A percentile compares a stretch with the other conserved stretches of the same genome.
Evolutionary conservation across 192 early-diverging fungal species (phyloP).

Genomic region (Backusella tarrabulga): DNA sequence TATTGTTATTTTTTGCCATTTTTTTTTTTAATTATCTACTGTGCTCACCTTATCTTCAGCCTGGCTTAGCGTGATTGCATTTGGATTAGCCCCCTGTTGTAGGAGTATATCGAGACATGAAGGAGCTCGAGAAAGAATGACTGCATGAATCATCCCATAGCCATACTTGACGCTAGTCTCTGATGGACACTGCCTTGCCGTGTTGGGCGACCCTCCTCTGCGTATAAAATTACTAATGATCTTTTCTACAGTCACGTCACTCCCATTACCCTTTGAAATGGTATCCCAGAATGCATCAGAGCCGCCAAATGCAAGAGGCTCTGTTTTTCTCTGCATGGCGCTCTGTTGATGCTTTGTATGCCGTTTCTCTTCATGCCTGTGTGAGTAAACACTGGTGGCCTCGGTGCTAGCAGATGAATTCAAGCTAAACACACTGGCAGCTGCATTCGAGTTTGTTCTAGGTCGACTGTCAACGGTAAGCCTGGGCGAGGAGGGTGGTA

Average conservation of each 20-base stretch:
- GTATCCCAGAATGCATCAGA: constrained; percentile 39
- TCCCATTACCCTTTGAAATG: constrained; percentile 26
- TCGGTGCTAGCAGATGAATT: constrained; percentile 5
- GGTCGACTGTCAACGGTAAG: neutral
- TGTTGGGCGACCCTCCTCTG: constrained; percentile 36
- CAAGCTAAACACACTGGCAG: constrained; percentile 12
- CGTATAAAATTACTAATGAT: constrained; percentile 39
- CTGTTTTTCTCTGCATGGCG: constrained; percentile 21
- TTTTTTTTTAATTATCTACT: neutral
- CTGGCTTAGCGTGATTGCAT: constrained; percentile 22
- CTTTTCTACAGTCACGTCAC: constrained; percentile 30
- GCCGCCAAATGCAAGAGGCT: constrained; percentile 31
- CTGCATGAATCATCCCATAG: constrained; percentile 36
- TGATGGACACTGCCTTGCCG: constrained; percentile 31
- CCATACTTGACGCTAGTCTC: constrained; percentile 28
- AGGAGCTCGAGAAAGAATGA: constrained; percentile 22
- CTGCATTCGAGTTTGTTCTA: constrained; percentile 7
- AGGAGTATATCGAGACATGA: constrained; percentile 24
- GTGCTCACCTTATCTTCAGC: constrained; percentile 29
- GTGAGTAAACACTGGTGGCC: constrained; percentile 9
- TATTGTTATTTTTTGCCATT: neutral
- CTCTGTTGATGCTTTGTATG: neutral
- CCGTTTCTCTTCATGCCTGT: neutral
- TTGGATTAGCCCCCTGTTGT: constrained; percentile 37
- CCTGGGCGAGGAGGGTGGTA: neutral